phyloP scores from a whole-genome alignment of 805 yeast genomes.

The Metschnikowia similis region DNA sequence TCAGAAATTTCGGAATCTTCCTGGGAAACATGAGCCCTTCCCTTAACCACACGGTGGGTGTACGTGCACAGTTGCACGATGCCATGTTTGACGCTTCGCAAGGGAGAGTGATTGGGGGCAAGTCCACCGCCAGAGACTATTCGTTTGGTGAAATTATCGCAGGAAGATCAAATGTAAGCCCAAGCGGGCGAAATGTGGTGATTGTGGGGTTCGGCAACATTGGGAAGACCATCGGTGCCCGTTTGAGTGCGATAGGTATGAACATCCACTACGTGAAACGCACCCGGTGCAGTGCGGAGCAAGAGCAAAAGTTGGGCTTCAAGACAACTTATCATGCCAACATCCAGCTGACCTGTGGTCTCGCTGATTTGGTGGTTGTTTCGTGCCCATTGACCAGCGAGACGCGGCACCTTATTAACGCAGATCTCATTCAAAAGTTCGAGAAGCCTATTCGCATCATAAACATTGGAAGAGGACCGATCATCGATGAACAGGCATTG shows the following conservation, averaged over 20 bases:
- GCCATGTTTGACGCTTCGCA: slow-evolving; percentile 26
- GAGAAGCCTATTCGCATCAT: slow-evolving; percentile 57
- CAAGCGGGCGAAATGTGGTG: slow-evolving; percentile 54
- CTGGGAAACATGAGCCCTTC: slow-evolving; percentile 36
- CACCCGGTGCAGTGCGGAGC: slow-evolving; percentile 31
- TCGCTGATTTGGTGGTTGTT: slow-evolving; percentile 58
- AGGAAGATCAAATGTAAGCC: slow-evolving; percentile 43
- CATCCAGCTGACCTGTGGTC: slow-evolving; percentile 28
- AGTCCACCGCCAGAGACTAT: slow-evolving; percentile 11
- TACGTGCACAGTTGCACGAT: slow-evolving; percentile 38
- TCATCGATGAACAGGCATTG: slow-evolving; percentile 64
- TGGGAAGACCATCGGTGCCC: slow-evolving; percentile 59
- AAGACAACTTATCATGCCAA: slow-evolving; percentile 38
- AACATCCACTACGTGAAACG: slow-evolving; percentile 59
- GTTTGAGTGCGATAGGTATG: slow-evolving; percentile 61
- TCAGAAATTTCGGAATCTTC: slow-evolving; percentile 52
- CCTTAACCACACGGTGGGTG: slow-evolving; percentile 40
- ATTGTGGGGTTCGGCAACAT: slow-evolving; percentile 75
- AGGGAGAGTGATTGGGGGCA: slow-evolving; percentile 30
- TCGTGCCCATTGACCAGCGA: slow-evolving; percentile 63
- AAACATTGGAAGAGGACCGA: slow-evolving; percentile 72
- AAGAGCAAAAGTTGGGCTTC: slow-evolving; percentile 39
- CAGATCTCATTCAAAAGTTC: slow-evolving; percentile 41
- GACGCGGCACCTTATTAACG: slow-evolving; percentile 53
- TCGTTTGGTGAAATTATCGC: slow-evolving; percentile 45